Percentiles rank a stretch among this genome's conserved stretches.
phyloP scores from a whole-genome alignment of 2,329 filamentous ascomycete genomes.

The Colletotrichum endophyticum region DNA sequence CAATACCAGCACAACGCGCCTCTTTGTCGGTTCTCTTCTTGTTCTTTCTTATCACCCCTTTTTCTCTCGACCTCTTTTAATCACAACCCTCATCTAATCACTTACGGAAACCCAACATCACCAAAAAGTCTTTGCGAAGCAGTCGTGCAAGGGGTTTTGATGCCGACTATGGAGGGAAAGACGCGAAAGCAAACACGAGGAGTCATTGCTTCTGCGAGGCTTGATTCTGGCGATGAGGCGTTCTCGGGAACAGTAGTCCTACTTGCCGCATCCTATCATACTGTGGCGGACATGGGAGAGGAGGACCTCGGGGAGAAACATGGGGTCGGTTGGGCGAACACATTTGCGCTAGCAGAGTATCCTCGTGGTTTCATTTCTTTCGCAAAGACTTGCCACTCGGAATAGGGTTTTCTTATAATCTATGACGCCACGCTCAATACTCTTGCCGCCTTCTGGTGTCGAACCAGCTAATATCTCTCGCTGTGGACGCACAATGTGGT shows the following conservation, averaged over 20 bases:
- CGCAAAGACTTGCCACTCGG: slow-evolving; percentile 11
- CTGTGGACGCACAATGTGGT: not conserved
- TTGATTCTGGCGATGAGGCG: slow-evolving; percentile 22
- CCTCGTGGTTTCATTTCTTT: slow-evolving; percentile 18
- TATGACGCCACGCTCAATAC: slow-evolving; percentile 26
- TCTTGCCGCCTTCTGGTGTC: slow-evolving; percentile 16
- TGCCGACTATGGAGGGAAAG: slow-evolving; percentile 33
- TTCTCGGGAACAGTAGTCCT: slow-evolving; percentile 19
- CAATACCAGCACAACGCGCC: slow-evolving; percentile 63
- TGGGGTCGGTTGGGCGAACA: slow-evolving; percentile 6
- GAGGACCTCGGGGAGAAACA: slow-evolving; percentile 24
- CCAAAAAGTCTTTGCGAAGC: slow-evolving; percentile 40
- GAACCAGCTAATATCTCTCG: not conserved
- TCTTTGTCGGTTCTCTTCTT: slow-evolving; percentile 39
- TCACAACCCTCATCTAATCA: slow-evolving; percentile 22
- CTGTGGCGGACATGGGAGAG: not conserved
- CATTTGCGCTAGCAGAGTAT: slow-evolving; percentile 17
- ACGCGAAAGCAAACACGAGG: slow-evolving; percentile 14
- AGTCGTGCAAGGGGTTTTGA: slow-evolving; percentile 34
- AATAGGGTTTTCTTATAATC: slow-evolving; percentile 32
- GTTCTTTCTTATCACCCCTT: slow-evolving; percentile 21
- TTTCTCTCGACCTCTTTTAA: slow-evolving; percentile 24
- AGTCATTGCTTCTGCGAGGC: slow-evolving; percentile 22
- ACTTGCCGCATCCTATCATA: slow-evolving; percentile 4
- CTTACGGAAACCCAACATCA: slow-evolving; percentile 36